Evolutionary conservation across 192 early-diverging fungal species (phyloP).

Genomic region (Coemansia sp.): DNA sequence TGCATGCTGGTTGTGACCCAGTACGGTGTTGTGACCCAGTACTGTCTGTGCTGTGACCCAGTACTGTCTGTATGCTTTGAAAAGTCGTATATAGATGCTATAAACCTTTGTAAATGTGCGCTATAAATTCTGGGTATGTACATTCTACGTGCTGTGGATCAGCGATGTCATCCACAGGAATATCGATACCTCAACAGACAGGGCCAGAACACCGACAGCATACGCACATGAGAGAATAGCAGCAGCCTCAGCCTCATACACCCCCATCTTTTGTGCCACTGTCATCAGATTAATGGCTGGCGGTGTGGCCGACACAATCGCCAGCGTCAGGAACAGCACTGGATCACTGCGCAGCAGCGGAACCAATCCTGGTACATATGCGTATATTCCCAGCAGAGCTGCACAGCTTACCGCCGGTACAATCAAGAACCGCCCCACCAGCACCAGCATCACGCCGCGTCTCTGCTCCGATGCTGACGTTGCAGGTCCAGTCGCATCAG

Average conservation of each 20-base stretch:
- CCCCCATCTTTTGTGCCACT: constrained; percentile 61
- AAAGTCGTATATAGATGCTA: too few species aligned
- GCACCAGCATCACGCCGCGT: constrained; percentile 27
- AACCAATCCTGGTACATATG: constrained; percentile 30
- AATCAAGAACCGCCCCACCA: constrained; percentile 45
- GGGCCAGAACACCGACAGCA: constrained; percentile 27
- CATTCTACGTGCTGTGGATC: neutral
- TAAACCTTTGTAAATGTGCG: neutral
- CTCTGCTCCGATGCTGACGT: constrained; percentile 18
- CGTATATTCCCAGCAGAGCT: constrained; percentile 29
- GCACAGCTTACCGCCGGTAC: constrained; percentile 30
- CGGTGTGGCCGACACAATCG: constrained; percentile 62
- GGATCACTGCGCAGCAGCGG: constrained; percentile 57
- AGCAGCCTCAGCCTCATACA: constrained; percentile 67
- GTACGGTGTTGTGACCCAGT: neutral
- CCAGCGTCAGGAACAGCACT: constrained; percentile 59
- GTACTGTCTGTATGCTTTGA: too few species aligned
- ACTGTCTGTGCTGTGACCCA: too few species aligned
- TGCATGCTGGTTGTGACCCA: neutral
- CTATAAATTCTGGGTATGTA: neutral
- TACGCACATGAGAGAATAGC: constrained; percentile 65
- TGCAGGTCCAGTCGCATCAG: too few species aligned
- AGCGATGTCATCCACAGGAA: constrained; percentile 31
- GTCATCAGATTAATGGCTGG: constrained; percentile 69
- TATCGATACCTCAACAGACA: constrained; percentile 36